A percentile compares a stretch with the other conserved stretches of the same genome.
These are phyloP conservation scores for Eucalyptus melliodora DNA, from an alignment of 345 rosid genomes.

Conservation along the genomic window DNA sequence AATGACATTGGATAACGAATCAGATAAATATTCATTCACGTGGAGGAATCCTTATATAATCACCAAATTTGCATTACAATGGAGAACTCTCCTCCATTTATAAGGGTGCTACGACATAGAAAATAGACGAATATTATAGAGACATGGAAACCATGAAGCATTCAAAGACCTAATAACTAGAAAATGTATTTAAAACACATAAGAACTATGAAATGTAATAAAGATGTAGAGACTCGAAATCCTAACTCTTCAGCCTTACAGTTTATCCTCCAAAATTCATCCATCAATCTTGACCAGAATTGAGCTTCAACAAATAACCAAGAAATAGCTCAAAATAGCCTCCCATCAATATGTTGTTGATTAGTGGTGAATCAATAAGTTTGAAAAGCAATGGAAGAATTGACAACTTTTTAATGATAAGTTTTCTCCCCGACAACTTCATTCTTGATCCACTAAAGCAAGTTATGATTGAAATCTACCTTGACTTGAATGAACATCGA, in stretches of 20 bases:
- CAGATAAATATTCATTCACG: too few species aligned
- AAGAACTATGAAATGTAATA: neutral
- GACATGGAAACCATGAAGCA: neutral
- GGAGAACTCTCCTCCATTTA: too few species aligned
- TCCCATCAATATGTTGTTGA: neutral
- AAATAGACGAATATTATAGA: neutral
- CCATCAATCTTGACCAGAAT: neutral
- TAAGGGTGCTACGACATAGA: rapidly evolving
- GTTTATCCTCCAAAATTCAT: neutral
- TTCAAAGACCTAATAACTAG: neutral
- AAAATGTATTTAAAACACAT: neutral
- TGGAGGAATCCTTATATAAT: neutral
- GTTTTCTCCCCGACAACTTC: too few species aligned
- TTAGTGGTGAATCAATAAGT: rapidly evolving
- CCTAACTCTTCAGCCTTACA: rapidly evolving
- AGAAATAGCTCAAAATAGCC: rapidly evolving
- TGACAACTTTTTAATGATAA: neutral
- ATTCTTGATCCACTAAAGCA: too few species aligned
- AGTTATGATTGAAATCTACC: too few species aligned
- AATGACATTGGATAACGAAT: neutral
- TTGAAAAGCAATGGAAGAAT: neutral
- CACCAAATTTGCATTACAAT: neutral
- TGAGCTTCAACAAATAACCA: too few species aligned
- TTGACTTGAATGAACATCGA: too few species aligned
- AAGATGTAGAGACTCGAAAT: neutral